Percentiles rank a stretch among this genome's conserved stretches.
Evolutionary conservation across 2,329 filamentous ascomycete species (phyloP).

Genomic region (Arthrobotrys sinensis): DNA sequence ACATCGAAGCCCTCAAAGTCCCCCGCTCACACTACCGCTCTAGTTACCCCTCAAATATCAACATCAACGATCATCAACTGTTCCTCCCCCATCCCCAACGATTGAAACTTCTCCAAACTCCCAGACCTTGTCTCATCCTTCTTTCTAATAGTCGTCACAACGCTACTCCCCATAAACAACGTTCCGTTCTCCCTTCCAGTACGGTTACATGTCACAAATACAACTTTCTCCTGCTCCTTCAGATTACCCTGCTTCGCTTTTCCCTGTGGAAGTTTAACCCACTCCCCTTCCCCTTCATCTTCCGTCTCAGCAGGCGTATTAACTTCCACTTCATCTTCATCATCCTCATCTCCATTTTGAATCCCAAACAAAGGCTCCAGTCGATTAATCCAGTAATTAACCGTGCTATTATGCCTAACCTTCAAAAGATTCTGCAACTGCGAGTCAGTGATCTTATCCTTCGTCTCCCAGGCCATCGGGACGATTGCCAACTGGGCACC

Average conservation of each 20-base stretch:
- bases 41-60: constrained; percentile 31
- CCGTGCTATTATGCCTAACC: constrained; percentile 71
- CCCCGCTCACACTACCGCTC: too few relatives aligned
- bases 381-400: constrained; percentile 82
- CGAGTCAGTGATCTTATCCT: constrained; percentile 69
- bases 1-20: too few relatives aligned
- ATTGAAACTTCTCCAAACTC: constrained; percentile 71
- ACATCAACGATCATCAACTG: constrained; percentile 73
- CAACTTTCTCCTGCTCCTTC: constrained; percentile 71
- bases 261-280: constrained; percentile 26
- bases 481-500: constrained; percentile 77
- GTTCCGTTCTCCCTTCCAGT: constrained; percentile 77
- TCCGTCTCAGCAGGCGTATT: constrained; percentile 21
- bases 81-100: constrained; percentile 74
- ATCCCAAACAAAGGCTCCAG: constrained; percentile 76
- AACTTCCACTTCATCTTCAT: background rate
- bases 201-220: constrained; percentile 80
- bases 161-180: constrained; percentile 81
- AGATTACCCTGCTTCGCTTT: background rate
- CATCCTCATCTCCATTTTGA: constrained; percentile 65
- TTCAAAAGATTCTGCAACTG: constrained; percentile 6
- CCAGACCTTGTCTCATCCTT: constrained; percentile 80
- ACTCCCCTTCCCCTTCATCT: constrained; percentile 21
- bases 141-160: constrained; percentile 77
- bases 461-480: constrained; percentile 84